Base-by-base conservation (phyloP, 2,329 filamentous ascomycete genomes). In the Fusarium nygamai region DNA sequence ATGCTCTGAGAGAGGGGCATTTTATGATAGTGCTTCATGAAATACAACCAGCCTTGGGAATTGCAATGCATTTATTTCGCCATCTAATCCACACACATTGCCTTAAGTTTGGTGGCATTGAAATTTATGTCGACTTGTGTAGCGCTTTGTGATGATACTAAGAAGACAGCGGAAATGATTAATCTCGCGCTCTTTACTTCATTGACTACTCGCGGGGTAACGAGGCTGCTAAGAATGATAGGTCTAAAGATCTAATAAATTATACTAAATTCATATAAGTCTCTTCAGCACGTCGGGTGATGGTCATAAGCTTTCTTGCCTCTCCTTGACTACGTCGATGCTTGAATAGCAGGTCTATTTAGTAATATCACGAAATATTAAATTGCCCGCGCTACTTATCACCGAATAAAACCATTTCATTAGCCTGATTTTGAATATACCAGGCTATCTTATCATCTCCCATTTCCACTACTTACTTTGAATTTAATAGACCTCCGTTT, bases 1-100 rank as follows among this genome's bases (percentile, higher is more conserved):
- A 56, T 56, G 68, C 72, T 65, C 76, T 74, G 72, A 64, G 44
- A 78, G 46, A 77, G 29, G 76, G 69, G 68, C 64, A 69, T 46
- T 59, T 68, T 56, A 74, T 64, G 71, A 75, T 64, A 75, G 72
- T 67, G 69, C 61, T 51, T 57, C 47, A 71, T 57, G 53, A 71
- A 65, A 64, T 44, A 67, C 27, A 67, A 50, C 64, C 53, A 64
- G 50, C 69, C 64, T 58, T 61, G 47, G 58, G 57, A 59, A 61
- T 74, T 75, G 29, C 58, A 48, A 57, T 24, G 38, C 20, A 24
- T 24, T 10, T 14, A 8, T 14, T 36, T 22, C n/a, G n/a, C 46
- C 41, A 38, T 33, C 19, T 27, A 29, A 33, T 29, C 20, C 27
- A 29, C 10, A 14, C 7, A 17, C 5, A 31, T n/a, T 53, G n/a